These are phyloP conservation scores for Termitomyces sp. DNA, from an alignment of 768 basidiomycete genomes.

Conservation along the genomic window DNA sequence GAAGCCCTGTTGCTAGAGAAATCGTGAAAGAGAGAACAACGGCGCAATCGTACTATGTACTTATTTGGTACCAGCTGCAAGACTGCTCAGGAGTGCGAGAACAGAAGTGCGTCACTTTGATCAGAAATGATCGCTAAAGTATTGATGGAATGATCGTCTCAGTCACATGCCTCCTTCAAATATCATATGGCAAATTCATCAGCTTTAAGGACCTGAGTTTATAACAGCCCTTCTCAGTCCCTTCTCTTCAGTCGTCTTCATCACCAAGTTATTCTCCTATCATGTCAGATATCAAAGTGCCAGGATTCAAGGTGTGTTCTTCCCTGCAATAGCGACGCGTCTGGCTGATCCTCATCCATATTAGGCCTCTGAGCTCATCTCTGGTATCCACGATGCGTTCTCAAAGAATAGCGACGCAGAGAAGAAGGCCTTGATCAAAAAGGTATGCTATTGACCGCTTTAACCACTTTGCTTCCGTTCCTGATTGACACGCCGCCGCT, in stretches of 20 bases:
- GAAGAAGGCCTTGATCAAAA: conserved; percentile 70
- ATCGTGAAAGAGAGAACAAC: not conserved
- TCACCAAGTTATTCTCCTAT: conserved; percentile 12
- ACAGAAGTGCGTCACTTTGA: not conserved
- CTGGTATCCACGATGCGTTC: conserved; percentile 52
- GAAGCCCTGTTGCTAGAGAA: not conserved
- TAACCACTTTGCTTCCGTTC: not conserved
- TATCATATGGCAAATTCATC: conserved; percentile 16
- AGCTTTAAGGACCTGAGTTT: conserved; percentile 14
- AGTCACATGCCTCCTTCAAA: conserved; percentile 13
- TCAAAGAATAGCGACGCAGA: conserved; percentile 55
- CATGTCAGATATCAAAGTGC: conserved; percentile 70
- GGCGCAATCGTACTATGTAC: not conserved
- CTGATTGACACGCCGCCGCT: not conserved
- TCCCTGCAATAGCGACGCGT: not conserved
- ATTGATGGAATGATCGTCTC: not conserved
- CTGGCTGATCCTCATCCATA: not conserved
- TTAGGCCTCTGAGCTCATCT: conserved; percentile 69
- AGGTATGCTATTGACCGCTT: conserved; percentile 39
- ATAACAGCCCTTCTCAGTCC: not conserved
- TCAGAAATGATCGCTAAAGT: not conserved
- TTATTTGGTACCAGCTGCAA: too few relatives aligned
- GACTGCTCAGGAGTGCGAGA: not conserved
- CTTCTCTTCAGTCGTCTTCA: not conserved
- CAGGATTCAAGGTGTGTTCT: conserved; percentile 65